Evolutionary conservation across 2,329 filamentous ascomycete genomes (phyloP), one percentile per base, ranked within the genome.

Genomic region (Fusarium floridanum): DNA sequence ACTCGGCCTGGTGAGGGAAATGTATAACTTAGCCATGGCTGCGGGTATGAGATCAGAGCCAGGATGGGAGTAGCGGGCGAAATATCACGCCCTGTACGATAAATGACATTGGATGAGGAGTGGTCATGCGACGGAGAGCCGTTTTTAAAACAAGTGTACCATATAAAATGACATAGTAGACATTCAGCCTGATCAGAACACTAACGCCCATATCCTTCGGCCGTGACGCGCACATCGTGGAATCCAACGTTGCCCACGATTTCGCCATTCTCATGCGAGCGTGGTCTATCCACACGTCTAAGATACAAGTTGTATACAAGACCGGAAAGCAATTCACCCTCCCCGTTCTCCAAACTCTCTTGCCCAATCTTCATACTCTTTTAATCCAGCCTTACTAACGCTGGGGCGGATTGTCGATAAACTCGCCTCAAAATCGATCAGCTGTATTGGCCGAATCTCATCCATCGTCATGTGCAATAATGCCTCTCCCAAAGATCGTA

Each of bases 341-440:
- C 95, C 96, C 45, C 96, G 87, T 84, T 99, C 97, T 55, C 97
- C 97, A 87, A 97, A 99, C 81, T 97, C 93, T 80, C 83, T 91
- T 4, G 97, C 95, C 97, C 97, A 99, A 73, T 97, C 93, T 83
- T 98, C 97, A 81, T 97, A 98, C 80, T 95, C 90, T 80, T 94
- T 93, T 43, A 99, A 83, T 0, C 97, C 95, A 63, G 94, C 88
- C 80, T 92, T 93, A 80, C 94, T 95, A 4, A 99, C 96, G 82
- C 94, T 97, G 0, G 97, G 96, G 56, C 96, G 88, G 73, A 99
- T 98, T 17, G 92, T 97, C 45, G 87, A 85, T 70, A 99, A 85
- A 84, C 95, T 98, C 16, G 94, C 91, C 79, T 94, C 86, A 77
- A 99, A 99, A 81, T 99, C 97, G 43, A 87, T 81, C 65, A 97